These are phyloP conservation scores for Alliaria petiolata DNA, from an alignment of 345 rosid species.

Conservation along the genomic window DNA sequence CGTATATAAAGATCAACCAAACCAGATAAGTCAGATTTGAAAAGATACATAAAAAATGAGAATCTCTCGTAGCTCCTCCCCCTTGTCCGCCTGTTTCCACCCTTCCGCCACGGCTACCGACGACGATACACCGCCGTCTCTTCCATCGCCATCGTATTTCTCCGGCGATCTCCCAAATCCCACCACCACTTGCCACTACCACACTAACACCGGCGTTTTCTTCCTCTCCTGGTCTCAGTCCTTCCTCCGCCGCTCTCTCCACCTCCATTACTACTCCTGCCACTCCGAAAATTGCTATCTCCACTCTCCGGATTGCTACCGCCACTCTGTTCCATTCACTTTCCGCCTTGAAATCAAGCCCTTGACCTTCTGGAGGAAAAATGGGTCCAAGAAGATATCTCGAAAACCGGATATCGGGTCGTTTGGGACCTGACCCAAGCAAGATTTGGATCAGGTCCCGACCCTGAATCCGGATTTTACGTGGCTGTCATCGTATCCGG, in stretches of 20 bases:
- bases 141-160: not conserved
- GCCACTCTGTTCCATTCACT: conserved; percentile 31
- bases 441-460: conserved; percentile 69
- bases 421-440: conserved; percentile 74
- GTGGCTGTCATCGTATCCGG: conserved; percentile 61
- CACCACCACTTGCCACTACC: conserved; percentile 58
- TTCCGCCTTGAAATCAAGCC: conserved; percentile 66
- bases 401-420: conserved; percentile 36
- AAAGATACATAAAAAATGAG: not conserved
- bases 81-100: conserved; percentile 65
- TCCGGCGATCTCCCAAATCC: conserved; percentile 30
- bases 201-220: conserved; percentile 65
- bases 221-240: conserved; percentile 81
- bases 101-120: conserved; percentile 1
- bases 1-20: not conserved
- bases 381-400: conserved; percentile 55
- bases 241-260: conserved; percentile 64
- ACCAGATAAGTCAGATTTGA: too few relatives aligned
- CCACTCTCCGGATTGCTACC: conserved; percentile 35
- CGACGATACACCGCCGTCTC: not conserved
- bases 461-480: conserved; percentile 70
- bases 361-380: conserved; percentile 58
- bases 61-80: conserved; percentile 36
- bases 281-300: conserved; percentile 30
- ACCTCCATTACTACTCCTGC: conserved; percentile 56